A percentile compares a stretch with the other conserved stretches of the same genome.
These are phyloP conservation scores for Remersonia thermophila DNA, from an alignment of 2,329 filamentous ascomycete species.

Conservation along the genomic window DNA sequence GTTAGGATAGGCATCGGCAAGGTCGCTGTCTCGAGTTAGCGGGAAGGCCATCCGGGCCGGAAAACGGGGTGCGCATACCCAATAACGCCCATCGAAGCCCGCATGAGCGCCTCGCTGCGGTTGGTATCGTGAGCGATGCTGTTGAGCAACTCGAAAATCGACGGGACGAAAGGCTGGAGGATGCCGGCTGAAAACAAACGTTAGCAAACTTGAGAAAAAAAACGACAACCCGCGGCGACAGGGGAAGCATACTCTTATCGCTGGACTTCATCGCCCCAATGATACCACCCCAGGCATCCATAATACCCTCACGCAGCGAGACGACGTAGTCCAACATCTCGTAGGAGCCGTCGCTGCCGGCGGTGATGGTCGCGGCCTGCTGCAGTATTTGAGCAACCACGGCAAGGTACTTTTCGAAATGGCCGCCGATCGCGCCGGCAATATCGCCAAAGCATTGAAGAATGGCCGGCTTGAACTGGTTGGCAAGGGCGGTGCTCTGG, in stretches of 20 bases:
- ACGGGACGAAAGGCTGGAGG: slow-evolving; percentile 65
- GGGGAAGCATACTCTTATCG: slow-evolving; percentile 50
- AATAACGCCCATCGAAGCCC: slow-evolving; percentile 94
- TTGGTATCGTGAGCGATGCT: slow-evolving; percentile 71
- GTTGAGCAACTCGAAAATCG: slow-evolving; percentile 79
- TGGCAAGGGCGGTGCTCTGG: slow-evolving; percentile 71
- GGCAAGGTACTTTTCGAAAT: slow-evolving; percentile 85
- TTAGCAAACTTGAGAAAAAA: slow-evolving; percentile 16
- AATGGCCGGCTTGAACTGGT: slow-evolving; percentile 97
- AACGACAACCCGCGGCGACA: neutral
- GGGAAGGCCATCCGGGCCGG: neutral
- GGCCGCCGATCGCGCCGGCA: slow-evolving; percentile 79
- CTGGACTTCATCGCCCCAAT: slow-evolving; percentile 86
- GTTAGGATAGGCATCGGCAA: slow-evolving; percentile 85
- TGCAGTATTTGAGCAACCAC: slow-evolving; percentile 91
- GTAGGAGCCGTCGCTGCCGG: slow-evolving; percentile 67
- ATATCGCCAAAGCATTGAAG: slow-evolving; percentile 97
- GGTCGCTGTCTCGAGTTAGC: slow-evolving; percentile 52
- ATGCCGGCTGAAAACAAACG: slow-evolving; percentile 42
- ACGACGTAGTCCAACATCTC: slow-evolving; percentile 97
- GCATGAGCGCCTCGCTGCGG: slow-evolving; percentile 81
- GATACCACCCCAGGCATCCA: slow-evolving; percentile 97
- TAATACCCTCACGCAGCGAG: slow-evolving; percentile 89
- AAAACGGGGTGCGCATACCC: slow-evolving; percentile 47
- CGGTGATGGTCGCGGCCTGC: slow-evolving; percentile 75